Conservation (phyloP, 2,329 filamentous ascomycete genomes). For the Pyricularia grisea region DNA sequence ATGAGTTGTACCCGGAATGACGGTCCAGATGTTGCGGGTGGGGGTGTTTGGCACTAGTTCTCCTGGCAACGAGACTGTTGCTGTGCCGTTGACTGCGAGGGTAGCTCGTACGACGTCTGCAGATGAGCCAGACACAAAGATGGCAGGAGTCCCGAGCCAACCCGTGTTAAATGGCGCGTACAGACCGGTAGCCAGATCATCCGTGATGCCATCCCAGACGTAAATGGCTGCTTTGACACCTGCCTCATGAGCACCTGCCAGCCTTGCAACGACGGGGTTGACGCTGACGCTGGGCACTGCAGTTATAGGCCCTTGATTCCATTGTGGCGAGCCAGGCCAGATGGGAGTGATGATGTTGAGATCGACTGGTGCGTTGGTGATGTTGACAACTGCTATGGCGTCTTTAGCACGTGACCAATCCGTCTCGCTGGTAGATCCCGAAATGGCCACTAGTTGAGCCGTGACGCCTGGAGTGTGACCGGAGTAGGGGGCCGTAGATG, state of each 20-base stretch:
- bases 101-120: background rate
- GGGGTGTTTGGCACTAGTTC: background rate
- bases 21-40: conserved; percentile 1
- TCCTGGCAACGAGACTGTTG: background rate
- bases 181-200: background rate
- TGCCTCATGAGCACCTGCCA: background rate
- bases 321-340: background rate
- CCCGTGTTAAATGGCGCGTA: conserved; percentile 2
- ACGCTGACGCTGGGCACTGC: background rate
- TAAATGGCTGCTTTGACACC: conserved; percentile 3
- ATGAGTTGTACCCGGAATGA: background rate
- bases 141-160: background rate
- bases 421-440: background rate
- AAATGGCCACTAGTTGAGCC: background rate
- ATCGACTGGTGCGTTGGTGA: background rate
- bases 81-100: background rate
- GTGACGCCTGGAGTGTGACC: background rate
- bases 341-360: background rate
- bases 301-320: background rate
- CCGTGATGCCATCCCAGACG: conserved; percentile 2
- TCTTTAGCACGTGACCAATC: background rate
- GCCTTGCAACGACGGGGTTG: background rate
- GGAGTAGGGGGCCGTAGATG: background rate
- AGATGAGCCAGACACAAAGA: background rate
- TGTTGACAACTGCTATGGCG: conserved; percentile 1